A percentile compares a stretch with the other conserved stretches of the same genome.
Conservation (phyloP, 331 rosid species). For the Stylosanthes scabra region DNA sequence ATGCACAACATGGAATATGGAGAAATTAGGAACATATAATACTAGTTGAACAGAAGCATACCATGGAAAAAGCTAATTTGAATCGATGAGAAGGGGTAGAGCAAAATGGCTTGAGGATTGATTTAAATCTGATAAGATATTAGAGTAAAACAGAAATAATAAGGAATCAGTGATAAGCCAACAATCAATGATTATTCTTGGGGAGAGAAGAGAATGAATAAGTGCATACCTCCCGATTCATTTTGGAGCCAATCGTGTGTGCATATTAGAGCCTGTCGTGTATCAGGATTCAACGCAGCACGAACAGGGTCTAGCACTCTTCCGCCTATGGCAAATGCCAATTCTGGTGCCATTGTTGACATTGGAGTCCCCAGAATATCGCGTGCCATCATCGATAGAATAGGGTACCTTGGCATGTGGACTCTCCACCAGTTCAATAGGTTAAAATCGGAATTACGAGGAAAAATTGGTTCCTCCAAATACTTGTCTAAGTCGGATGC, state of each 20-base stretch:
- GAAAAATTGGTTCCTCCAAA: slow-evolving; percentile 92
- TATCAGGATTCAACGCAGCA: slow-evolving; percentile 65
- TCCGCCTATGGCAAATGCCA: slow-evolving; percentile 65
- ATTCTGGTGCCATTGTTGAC: slow-evolving; percentile 80
- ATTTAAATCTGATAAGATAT: slow-evolving; percentile 54
- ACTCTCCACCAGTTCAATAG: slow-evolving; percentile 97
- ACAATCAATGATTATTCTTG: slow-evolving; percentile 6
- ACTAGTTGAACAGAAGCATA: slow-evolving; percentile 34
- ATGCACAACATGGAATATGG: background rate
- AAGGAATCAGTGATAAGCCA: slow-evolving; percentile 33
- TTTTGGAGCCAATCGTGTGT: slow-evolving; percentile 88
- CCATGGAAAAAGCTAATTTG: slow-evolving; percentile 50
- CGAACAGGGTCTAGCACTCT: slow-evolving; percentile 79
- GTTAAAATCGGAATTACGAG: slow-evolving; percentile 87
- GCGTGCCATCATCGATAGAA: slow-evolving; percentile 98
- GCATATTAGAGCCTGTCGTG: slow-evolving; percentile 84
- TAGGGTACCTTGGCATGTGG: slow-evolving; percentile 95
- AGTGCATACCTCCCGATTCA: slow-evolving; percentile 66
- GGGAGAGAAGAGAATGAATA: slow-evolving; percentile 1
- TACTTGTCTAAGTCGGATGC: slow-evolving; percentile 92
- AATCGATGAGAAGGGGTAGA: slow-evolving; percentile 55
- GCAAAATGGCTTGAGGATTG: slow-evolving; percentile 52
- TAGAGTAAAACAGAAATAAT: background rate
- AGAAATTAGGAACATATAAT: slow-evolving; percentile 19
- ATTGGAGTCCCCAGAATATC: slow-evolving; percentile 95